These are phyloP conservation scores for Lipomyces japonicus DNA, from an alignment of 805 yeast genomes.

Conservation along the genomic window DNA sequence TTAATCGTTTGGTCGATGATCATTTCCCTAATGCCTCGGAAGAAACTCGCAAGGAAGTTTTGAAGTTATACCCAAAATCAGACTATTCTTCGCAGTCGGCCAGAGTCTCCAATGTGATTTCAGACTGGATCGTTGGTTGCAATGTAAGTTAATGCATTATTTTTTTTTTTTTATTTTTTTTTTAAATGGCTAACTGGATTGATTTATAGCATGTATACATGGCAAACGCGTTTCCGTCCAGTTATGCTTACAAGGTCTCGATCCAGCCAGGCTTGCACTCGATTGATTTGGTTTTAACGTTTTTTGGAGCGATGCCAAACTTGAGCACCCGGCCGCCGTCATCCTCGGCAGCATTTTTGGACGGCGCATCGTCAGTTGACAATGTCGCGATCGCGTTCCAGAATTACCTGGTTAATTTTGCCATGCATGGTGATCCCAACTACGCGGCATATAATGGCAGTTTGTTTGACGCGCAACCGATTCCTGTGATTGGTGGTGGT, in stretches of 20 bases:
- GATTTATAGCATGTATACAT: conserved; percentile 3
- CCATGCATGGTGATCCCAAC: conserved; percentile 24
- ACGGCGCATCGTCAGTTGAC: not conserved
- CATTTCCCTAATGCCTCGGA: conserved; percentile 22
- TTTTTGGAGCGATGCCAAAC: conserved; percentile 10
- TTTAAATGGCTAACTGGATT: not conserved
- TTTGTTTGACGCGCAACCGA: no score
- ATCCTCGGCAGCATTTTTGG: not conserved
- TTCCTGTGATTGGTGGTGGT: no score
- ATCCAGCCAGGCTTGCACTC: conserved; percentile 25
- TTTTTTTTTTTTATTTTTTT: not conserved
- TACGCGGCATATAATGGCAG: not conserved
- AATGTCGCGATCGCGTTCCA: conserved; percentile 18
- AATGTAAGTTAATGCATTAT: conserved; percentile 1
- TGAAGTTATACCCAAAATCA: conserved; percentile 10
- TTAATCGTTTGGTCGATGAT: conserved; percentile 6
- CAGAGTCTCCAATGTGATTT: conserved; percentile 12
- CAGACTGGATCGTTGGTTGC: conserved; percentile 25
- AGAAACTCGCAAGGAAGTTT: conserved; percentile 8
- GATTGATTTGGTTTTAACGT: conserved; percentile 19
- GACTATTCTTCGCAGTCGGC: conserved; percentile 4
- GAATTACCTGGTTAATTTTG: conserved; percentile 18
- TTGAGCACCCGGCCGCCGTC: not conserved
- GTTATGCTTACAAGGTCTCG: conserved; percentile 17
- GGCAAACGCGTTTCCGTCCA: conserved; percentile 6